Evolutionary conservation across 2,329 filamentous ascomycete genomes (phyloP), one percentile per base, ranked within the genome.

Genomic region (Phoma sp.): DNA sequence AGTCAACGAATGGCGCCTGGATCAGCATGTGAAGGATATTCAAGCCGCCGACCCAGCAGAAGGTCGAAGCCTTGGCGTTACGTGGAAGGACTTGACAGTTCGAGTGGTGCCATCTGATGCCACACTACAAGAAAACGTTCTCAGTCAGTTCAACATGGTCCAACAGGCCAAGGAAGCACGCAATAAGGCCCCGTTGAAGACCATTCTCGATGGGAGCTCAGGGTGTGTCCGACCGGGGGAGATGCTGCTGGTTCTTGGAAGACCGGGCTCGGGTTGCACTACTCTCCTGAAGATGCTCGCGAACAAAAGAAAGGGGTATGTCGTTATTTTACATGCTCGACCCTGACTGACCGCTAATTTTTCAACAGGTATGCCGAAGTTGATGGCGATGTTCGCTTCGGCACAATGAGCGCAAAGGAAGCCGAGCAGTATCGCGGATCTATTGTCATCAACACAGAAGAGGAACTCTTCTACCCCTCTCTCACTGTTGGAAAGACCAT

Each of bases 351-450:
- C 4, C 5, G 15, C 30, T 48, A 12, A 57, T 12, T 11, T 36
- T 76, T 93, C 81, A 83, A 2, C 83, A 87, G 60, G 85, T 87
- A 90, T 71, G 89, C 88, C 7, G 89, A 93, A 74, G 89, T 88
- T 23, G 87, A 91, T 62, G 91, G 91, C 23, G 57, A 65, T 7
- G 57, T 66, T 14, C 40, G 43, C 14, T 66, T 53, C 32, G 64
- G 64, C 78, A 51, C 86, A 91, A 62, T 86, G 82, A 66, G 79
- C 69, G 84, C 89, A 10, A 89, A 90, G 42, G 90, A 96, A 74
- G 87, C 89, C 1, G 84, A 92, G 61, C 76, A 71, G 7, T 95
- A 95, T 77, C 92, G 91, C 65, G 86, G 88, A 58, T 89, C 92
- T 71, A 90, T 93, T 64, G 92, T 81, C 7, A 81, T 82, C 74